Evolutionary conservation across 2,329 filamentous ascomycete genomes (phyloP), one percentile per base, ranked within the genome.

Genomic region (Waltergamsia citrina): DNA sequence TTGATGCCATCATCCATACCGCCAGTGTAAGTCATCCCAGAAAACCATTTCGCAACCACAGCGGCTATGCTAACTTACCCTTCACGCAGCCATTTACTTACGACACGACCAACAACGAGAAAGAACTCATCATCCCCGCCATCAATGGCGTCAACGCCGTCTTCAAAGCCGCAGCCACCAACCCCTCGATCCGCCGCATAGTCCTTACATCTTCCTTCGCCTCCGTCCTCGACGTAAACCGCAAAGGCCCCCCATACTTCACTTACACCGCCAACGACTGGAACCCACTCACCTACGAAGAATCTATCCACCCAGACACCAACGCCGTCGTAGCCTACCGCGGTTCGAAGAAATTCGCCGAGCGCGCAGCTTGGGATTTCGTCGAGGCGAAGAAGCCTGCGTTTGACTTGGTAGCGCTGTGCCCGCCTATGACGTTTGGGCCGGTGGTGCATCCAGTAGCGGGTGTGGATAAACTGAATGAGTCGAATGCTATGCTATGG

Each of bases 191-290:
- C 21, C 46, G 40, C 10, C 52, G 54, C 6, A 28, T 63, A 23
- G 57, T 78, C 29, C 69, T 83, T 41, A 82, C 78, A 1, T 81
- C 75, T 4, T 81, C 76, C 3, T 83, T 82, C 44, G 78, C 78
- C n/a, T 63, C 76, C 0, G 78, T 83, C 14, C 46, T 80, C 32
- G 63, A 81, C 43, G 42, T 55, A 2, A 46, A 44, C 28, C 64
- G 67, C 35, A 65, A 65, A 17, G 59, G 54, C 18, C 60, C 63
- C 40, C 64, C 69, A 0, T 65, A 60, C 22, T 68, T 72, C 43
- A 62, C 55, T 3, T 76, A 75, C 48, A 65, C 62, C 0, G 70
- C 67, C 35, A 50, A 54, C 2, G 69, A 75, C 43, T 78, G 72
- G 72, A 74, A 74, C 43, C 70, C 70, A 0, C 57, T 74, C 15